These are phyloP conservation scores for Tagetes patula DNA, from an alignment of 129 eudicot genomes.

Conservation along the genomic window DNA sequence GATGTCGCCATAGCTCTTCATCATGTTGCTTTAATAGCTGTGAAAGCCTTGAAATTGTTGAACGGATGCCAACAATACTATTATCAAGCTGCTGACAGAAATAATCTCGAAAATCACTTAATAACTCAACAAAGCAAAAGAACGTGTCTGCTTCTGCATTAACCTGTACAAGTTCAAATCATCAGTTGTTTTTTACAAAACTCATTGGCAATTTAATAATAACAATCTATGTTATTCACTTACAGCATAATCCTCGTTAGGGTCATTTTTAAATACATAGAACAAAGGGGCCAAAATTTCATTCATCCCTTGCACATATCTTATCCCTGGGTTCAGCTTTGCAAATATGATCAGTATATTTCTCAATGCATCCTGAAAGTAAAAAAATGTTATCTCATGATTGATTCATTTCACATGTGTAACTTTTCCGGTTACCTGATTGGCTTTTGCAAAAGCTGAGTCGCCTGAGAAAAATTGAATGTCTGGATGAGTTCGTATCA, in stretches of 20 bases:
- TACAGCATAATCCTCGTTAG: slow-evolving; percentile 78
- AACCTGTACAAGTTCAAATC: slow-evolving; percentile 34
- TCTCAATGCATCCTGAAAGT: slow-evolving; percentile 68
- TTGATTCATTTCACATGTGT: slow-evolving; percentile 8
- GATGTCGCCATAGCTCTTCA: slow-evolving; percentile 64
- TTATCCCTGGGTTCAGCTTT: slow-evolving; percentile 92
- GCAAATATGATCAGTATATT: slow-evolving; percentile 82
- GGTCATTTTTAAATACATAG: slow-evolving; percentile 80
- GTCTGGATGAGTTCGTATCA: slow-evolving; percentile 94
- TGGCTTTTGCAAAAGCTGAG: slow-evolving; percentile 62
- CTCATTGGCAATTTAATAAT: neutral
- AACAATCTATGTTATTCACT: slow-evolving; percentile 24
- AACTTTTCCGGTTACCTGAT: slow-evolving; percentile 54
- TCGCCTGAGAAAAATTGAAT: slow-evolving; percentile 85
- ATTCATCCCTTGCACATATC: slow-evolving; percentile 99
- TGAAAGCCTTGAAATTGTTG: slow-evolving; percentile 47
- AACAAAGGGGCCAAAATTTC: slow-evolving; percentile 90
- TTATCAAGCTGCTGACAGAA: slow-evolving; percentile 64
- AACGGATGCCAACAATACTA: slow-evolving; percentile 56
- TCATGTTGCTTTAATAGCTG: slow-evolving; percentile 51
- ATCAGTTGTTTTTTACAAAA: neutral
- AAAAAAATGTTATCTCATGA: slow-evolving; percentile 22
- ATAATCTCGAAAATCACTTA: slow-evolving; percentile 53
- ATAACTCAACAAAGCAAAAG: slow-evolving; percentile 47
- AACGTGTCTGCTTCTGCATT: slow-evolving; percentile 66